Percentiles rank a stretch among this genome's conserved stretches.
phyloP scores from a whole-genome alignment of 139 green algal species.

The Coccomyxa sp. region DNA sequence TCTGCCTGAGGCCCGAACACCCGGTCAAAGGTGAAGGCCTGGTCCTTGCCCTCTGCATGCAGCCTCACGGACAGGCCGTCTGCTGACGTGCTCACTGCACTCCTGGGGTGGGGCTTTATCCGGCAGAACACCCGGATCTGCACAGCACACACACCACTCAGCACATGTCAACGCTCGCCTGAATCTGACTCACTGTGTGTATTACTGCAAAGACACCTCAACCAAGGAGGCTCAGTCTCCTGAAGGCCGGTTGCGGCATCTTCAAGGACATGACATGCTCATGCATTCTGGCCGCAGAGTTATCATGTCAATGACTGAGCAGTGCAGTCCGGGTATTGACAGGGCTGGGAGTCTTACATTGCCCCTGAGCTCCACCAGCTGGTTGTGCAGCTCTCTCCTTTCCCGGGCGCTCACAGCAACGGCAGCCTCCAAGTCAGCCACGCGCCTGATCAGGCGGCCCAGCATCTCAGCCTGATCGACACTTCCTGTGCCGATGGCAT shows the following conservation, averaged over 20 bases:
- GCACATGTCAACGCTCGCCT: too few relatives aligned
- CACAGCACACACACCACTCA: background rate
- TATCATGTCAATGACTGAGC: too few relatives aligned
- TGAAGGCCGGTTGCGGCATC: too few relatives aligned
- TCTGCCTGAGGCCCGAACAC: slow-evolving; percentile 46
- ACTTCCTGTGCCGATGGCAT: slow-evolving; percentile 50
- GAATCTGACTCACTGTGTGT: too few relatives aligned
- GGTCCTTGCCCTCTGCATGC: slow-evolving; percentile 51
- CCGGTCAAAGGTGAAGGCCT: slow-evolving; percentile 71
- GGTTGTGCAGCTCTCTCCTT: slow-evolving; percentile 77
- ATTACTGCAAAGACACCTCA: too few relatives aligned
- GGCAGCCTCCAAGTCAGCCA: slow-evolving; percentile 61
- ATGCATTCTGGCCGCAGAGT: too few relatives aligned
- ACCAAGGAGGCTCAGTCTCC: too few relatives aligned
- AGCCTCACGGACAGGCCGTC: slow-evolving; percentile 54
- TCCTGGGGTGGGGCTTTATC: slow-evolving; percentile 43
- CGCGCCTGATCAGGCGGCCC: slow-evolving; percentile 56
- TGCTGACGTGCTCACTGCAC: slow-evolving; percentile 31
- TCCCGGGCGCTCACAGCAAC: slow-evolving; percentile 47
- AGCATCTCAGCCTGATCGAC: slow-evolving; percentile 66
- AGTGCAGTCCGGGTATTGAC: background rate
- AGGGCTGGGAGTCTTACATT: slow-evolving; percentile 46
- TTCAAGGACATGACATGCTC: too few relatives aligned
- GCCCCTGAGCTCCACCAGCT: slow-evolving; percentile 79
- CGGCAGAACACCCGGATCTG: slow-evolving; percentile 91